Base-by-base conservation (phyloP, 768 basidiomycete genomes). In the Lactifluus piperatus region DNA sequence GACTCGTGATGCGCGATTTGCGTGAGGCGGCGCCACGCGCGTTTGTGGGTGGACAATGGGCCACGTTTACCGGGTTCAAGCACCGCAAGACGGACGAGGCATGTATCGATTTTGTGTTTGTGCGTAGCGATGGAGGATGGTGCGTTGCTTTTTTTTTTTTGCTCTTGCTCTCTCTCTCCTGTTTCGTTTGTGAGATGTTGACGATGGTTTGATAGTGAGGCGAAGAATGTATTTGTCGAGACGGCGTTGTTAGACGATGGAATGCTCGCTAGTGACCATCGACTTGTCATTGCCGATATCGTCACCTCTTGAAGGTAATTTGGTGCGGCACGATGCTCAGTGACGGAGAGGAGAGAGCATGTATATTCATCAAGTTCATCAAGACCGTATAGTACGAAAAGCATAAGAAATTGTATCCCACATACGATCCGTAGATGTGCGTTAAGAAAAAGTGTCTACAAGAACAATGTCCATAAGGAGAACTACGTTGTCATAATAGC, bases 51-150 rank as follows among this genome's bases (percentile, higher is more conserved):
- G 72, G 74, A 2, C 73, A 78, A 64, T 78, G 74, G 68, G 76
- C 77, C 5, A 81, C 80, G 4, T 81, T 76, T 64, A 80, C 80
- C 2, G 80, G 78, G 0, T 83, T 81, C 65, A 68, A 68, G 14
- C 64, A 67, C n/a, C 74, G 77, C 5, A 69, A 71, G 8, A 73
- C 77, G 50, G 68, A 7, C 41, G 61, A 16, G 78, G 71, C 68
- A 60, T 68, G 79, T 51, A 81, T 82, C 57, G 81, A 81, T 62
- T 81, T 81, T 62, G 69, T 80, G 1, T 77, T 80, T 54, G 80
- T 79, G n/a, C 77, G 76, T 7, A 78, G 70, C 49, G 78, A 74
- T 51, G 64, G 71, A 5, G 71, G 71, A 54, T 79, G 80, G 76
- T 79, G 67, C 64, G 78, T 69, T 24, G 16, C 8, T 11, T 7